These are phyloP conservation scores for Ceratobasidium sp. DNA, from an alignment of 1,284 basidiomycete species.

Conservation along the genomic window DNA sequence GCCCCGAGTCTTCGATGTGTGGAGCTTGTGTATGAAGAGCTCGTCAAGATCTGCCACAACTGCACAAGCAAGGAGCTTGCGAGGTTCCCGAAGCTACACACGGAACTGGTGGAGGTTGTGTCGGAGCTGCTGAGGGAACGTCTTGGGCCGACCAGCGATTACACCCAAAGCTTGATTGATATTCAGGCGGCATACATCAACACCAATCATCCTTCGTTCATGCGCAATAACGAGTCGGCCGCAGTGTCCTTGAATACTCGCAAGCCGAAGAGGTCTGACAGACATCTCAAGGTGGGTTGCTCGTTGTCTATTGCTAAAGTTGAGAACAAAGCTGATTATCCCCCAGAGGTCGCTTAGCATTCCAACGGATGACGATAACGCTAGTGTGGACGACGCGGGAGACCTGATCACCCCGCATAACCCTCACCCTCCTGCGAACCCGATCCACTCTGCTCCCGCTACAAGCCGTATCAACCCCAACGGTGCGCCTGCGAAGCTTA, in stretches of 20 bases:
- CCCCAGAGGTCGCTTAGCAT: slow-evolving; percentile 44
- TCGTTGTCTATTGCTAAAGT: no score
- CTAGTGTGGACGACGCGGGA: slow-evolving; percentile 61
- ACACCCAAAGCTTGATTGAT: slow-evolving; percentile 93
- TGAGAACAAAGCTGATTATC: slow-evolving; percentile 28
- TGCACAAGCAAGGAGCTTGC: slow-evolving; percentile 97
- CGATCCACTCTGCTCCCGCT: slow-evolving; percentile 19
- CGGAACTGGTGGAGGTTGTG: slow-evolving; percentile 96
- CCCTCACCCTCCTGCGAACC: slow-evolving; percentile 51
- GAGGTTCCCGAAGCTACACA: slow-evolving; percentile 92
- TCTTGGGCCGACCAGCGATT: slow-evolving; percentile 94
- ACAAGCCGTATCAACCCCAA: slow-evolving; percentile 44
- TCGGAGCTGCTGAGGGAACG: slow-evolving; percentile 95
- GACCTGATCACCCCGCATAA: slow-evolving; percentile 54
- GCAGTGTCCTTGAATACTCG: slow-evolving; percentile 46
- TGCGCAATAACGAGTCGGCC: slow-evolving; percentile 65
- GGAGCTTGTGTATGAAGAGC: slow-evolving; percentile 97
- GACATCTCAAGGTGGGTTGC: slow-evolving; percentile 14
- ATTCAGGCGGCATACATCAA: slow-evolving; percentile 99
- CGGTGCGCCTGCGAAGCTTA: slow-evolving; percentile 37
- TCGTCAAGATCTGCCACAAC: slow-evolving; percentile 99
- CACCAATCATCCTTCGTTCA: slow-evolving; percentile 94
- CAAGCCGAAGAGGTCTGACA: slow-evolving; percentile 33
- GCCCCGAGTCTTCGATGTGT: slow-evolving; percentile 94
- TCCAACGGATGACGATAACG: slow-evolving; percentile 56